Base-by-base conservation (phyloP, 163 green algal species). In the Volvox carteri region DNA sequence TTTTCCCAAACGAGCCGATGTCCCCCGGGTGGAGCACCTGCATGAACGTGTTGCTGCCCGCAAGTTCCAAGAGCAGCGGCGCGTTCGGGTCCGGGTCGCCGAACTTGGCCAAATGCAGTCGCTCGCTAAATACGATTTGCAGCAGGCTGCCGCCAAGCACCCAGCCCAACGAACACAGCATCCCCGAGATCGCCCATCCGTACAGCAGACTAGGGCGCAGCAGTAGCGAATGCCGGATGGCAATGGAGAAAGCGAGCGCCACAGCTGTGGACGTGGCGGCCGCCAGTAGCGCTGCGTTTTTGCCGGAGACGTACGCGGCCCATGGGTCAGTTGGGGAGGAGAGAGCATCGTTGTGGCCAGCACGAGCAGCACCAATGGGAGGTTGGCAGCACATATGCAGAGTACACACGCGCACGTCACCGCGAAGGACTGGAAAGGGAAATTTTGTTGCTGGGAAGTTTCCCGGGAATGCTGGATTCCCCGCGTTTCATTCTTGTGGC, bases 91-190 rank as follows among this genome's bases (percentile, higher is more conserved):
- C 86, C 4, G 70, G 30, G 41, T 92, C 90, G 1, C 72, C 77
- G 46, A 75, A 33, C 9, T 21, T 28, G 7, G 68, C 90, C 39
- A 94, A 74, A 35, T 89, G 72, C 41, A 93, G 75, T 1, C 79
- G 52, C 86, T 94, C 92, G 8, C 62, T 91, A 41, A 93, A 92
- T 39, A 94, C 86, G 0, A 94, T 54, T 50, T 93, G 79, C 60
- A 94, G 81, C 68, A 93, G 28, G 4, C 54, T 56, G 4, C 44
- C 78, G 2, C 85, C 85, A 23, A 80, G 18, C 4, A 72, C 39
- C 87, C 87, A 92, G 37, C 90, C 73, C 58, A 89, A 30, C 37
- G 68, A 16, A 44, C 85, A 90, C 37, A 90, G 74, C 33, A 14
- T 19, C 4, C 75, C 46, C 7, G 62, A 52, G 14, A 79, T 21